Evolutionary conservation across 2,329 filamentous ascomycete genomes (phyloP), one percentile per base, ranked within the genome.

Genomic region (Aulographum hederae): DNA sequence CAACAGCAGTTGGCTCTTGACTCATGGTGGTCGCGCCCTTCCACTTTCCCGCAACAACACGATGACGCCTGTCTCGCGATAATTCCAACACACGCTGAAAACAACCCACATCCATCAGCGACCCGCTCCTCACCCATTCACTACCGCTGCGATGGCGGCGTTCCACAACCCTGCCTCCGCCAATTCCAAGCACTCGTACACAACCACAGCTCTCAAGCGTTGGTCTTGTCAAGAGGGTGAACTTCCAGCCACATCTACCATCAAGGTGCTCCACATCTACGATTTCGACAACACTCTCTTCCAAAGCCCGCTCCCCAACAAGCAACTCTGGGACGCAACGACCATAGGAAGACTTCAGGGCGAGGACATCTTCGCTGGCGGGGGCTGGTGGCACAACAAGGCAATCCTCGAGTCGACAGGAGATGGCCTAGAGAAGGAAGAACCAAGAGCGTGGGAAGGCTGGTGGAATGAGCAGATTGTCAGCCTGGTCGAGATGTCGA

Each of bases 251-350:
- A 63, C 73, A 8, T 63, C 77, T 26, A 62, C 70, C 34, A 76
- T 95, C 54, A 81, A 71, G 50, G 59, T 72, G 6, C 72, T 98
- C 32, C 86, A 95, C 49, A 69, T 98, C 42, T 95, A 95, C 58
- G 89, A 98, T 53, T 98, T 95, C 53, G 89, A 98, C 56, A 95
- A 98, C 48, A 6, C 44, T 84, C 79, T 98, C 30, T 98, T 98
- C 60, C 73, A 76, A 44, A 92, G 80, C 11, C 89, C 89, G 4
- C 60, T 93, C 1, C 89, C 89, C 2, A 95, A 94, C 46, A 71
- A 74, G 3, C 76, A 82, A 42, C 53, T 98, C 47, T 98, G 89
- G 89, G 78, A 76, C 41, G 69, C 69, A 1, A 61, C 65, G 19
- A 86, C 82, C 0, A 71, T 92, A 31, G 81, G 82, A 30, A 66